Percentiles rank a stretch among this genome's conserved stretches.
Evolutionary conservation across 2,329 filamentous ascomycete species (phyloP).

Genomic region (Epichloe uncinata): DNA sequence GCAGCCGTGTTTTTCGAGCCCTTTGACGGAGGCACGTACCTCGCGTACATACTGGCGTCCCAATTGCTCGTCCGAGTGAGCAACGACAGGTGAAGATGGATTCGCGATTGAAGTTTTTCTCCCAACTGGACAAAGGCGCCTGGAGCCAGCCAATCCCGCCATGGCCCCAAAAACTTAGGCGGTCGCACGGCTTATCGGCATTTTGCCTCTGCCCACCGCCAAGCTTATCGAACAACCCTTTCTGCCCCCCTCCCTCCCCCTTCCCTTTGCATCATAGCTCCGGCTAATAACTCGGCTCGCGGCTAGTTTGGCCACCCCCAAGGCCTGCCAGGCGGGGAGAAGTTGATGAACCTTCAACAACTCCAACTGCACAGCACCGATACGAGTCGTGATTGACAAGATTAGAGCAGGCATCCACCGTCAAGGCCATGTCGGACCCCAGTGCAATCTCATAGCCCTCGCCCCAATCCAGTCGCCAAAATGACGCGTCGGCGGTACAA

Average conservation of each 20-base stretch:
- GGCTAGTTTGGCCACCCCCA: neutral
- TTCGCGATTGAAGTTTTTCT: neutral
- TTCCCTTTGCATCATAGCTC: neutral
- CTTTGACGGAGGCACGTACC: conserved; percentile 27
- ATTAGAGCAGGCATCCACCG: neutral
- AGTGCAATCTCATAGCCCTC: conserved; percentile 2
- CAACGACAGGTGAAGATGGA: neutral
- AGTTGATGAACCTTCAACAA: too few species aligned
- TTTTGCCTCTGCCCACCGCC: conserved; percentile 26
- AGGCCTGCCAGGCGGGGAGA: too few species aligned
- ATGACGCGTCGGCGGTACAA: conserved; percentile 49
- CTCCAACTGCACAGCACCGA: neutral
- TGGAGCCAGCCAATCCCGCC: conserved; percentile 8
- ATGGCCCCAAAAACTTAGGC: conserved; percentile 22
- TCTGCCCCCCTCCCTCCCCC: too few species aligned
- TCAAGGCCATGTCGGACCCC: neutral
- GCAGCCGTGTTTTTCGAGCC: conserved; percentile 7
- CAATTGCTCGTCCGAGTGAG: neutral
- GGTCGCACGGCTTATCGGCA: conserved; percentile 18
- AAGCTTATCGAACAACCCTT: conserved; percentile 14
- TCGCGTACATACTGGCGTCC: conserved; percentile 25
- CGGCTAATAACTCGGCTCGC: neutral
- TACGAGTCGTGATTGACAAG: neutral
- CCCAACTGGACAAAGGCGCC: neutral
- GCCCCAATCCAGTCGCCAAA: conserved; percentile 14